phyloP scores from a whole-genome alignment of 352 stramenopile species.

The Phytopythium sindhum region DNA sequence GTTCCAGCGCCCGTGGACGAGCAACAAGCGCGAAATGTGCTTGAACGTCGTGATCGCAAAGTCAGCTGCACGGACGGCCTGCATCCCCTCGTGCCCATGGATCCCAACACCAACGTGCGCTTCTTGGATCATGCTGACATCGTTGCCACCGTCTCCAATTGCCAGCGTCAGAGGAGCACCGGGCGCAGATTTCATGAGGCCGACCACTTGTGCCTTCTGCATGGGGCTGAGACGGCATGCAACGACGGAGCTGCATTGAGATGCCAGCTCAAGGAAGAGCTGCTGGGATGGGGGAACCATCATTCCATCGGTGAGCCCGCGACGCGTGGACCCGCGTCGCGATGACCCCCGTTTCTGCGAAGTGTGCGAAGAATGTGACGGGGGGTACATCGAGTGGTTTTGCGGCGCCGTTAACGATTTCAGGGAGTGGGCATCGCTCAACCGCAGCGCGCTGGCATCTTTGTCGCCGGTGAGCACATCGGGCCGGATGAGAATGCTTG shows the following conservation, averaged over 20 bases:
- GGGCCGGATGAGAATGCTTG: background rate
- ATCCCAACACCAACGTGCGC: constrained; percentile 98
- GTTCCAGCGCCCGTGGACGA: constrained; percentile 86
- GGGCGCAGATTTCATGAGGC: constrained; percentile 87
- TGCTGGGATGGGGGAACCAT: constrained; percentile 36
- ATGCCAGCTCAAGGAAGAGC: constrained; percentile 81
- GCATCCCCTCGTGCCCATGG: constrained; percentile 96
- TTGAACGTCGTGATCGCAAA: constrained; percentile 85
- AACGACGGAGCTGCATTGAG: constrained; percentile 84
- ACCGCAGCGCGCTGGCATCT: constrained; percentile 8
- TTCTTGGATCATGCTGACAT: constrained; percentile 99
- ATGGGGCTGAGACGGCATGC: constrained; percentile 87
- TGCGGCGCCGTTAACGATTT: constrained; percentile 43
- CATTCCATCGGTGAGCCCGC: constrained; percentile 21
- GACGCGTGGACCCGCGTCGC: constrained; percentile 40
- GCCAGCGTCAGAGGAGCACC: constrained; percentile 88
- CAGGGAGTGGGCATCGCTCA: constrained; percentile 39
- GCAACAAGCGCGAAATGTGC: constrained; percentile 69
- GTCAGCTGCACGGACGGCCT: constrained; percentile 79
- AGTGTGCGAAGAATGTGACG: constrained; percentile 6
- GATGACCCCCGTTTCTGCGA: constrained; percentile 15
- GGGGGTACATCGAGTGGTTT: background rate
- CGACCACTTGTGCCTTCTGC: constrained; percentile 93
- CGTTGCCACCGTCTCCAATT: constrained; percentile 98
- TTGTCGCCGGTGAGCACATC: constrained; percentile 13